A percentile compares a stretch with the other conserved stretches of the same genome.
These are phyloP conservation scores for Pseudogymnoascus sp. DNA, from an alignment of 2,329 filamentous ascomycete species.

Conservation along the genomic window DNA sequence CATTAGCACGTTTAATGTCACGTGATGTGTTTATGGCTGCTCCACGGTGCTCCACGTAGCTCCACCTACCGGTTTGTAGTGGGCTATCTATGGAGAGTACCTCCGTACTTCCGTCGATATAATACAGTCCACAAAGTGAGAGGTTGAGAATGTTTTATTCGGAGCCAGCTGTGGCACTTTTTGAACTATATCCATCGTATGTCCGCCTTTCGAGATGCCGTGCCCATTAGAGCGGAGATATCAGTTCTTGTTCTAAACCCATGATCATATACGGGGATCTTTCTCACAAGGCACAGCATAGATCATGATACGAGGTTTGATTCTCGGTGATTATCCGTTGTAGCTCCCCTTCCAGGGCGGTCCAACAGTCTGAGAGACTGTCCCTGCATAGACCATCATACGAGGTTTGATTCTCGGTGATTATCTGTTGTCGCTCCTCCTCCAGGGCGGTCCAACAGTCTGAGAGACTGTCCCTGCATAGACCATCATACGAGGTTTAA, in stretches of 20 bases:
- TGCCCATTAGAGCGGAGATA: not conserved
- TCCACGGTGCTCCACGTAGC: conserved; percentile 1
- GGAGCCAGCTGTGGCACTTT: not conserved
- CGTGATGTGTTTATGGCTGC: not conserved
- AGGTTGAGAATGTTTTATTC: not conserved
- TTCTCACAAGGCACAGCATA: not conserved
- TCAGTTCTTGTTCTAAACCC: not conserved
- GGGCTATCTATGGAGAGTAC: not conserved
- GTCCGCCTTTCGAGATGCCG: not conserved
- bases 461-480: not conserved
- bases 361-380: too few species aligned
- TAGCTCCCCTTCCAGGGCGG: too few species aligned
- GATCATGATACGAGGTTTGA: not conserved
- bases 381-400: not conserved
- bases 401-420: not conserved
- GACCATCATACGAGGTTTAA: not conserved
- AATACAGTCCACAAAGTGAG: not conserved
- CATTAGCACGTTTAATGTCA: not conserved
- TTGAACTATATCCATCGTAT: conserved; percentile 43
- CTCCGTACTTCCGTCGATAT: not conserved
- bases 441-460: too few species aligned
- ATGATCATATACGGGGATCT: not conserved
- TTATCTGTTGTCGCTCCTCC: too few species aligned
- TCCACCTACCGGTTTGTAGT: not conserved
- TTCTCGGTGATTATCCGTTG: not conserved